Evolutionary conservation across 345 rosid species (phyloP), one percentile per base, ranked within the genome.

Genomic region (Mallotus nudiflorus): DNA sequence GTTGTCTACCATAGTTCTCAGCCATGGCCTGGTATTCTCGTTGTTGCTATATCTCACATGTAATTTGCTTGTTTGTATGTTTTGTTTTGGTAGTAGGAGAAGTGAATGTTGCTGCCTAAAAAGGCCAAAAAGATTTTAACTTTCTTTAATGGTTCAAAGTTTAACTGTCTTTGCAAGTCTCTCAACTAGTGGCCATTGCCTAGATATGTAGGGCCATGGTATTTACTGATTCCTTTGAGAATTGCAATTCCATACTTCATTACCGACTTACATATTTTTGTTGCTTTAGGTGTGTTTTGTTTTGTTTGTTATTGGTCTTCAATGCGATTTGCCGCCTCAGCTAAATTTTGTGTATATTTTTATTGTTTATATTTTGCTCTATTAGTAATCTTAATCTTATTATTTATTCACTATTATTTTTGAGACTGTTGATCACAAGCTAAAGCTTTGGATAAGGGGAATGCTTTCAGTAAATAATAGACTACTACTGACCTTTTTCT

Each of bases 11-110:
- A 91, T 77, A 94, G 97, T 81, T 94, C 96, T 78, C 99, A 91
- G 83, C 97, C 99, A 10, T 91, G 97, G 99, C 99, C 99, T 61
- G 99, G 97, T 94, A 88, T 67, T 7, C n/a, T n/a, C n/a, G 22
- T 33, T 68, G 73, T 25, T 52, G 31, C 51, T 50, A 14, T 20
- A 7, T 44, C 62, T 27, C 24, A 6, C 45, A 1, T 39, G 35
- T 65, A 44, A 22, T 54, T n/a, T 65, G 51, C 52, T 24, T n/a
- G 25, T 39, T 46, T 22, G 18, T 29, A 20, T 69, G 22, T 60
- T 35, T n/a, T 59, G 9, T n/a, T 59, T 58, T 20, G 7, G 19
- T 56, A 24, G 63, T 58, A 14, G 42, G 22, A 29, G 18, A 19
- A 12, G 63, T 58, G 63, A 16, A 58, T 58, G 31, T 56, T 33